phyloP scores from a whole-genome alignment of 208 protist genomes.

The Acanthamoeba castellanii region DNA sequence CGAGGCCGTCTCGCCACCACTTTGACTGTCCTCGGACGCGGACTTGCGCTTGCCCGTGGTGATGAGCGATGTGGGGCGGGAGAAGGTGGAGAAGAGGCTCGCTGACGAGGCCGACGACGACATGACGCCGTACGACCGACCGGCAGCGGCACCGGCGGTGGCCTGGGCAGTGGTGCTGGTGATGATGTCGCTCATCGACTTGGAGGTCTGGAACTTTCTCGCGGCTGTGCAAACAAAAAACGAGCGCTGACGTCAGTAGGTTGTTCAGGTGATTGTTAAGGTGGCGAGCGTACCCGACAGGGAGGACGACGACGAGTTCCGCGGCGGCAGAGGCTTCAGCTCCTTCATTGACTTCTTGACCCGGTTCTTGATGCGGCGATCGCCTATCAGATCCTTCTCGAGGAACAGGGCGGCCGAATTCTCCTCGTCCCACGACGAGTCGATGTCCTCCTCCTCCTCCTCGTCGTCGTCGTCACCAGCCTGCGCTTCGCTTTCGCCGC shows the following conservation, averaged over 20 bases:
- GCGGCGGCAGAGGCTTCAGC: background rate
- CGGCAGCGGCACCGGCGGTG: background rate
- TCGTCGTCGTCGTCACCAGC: background rate
- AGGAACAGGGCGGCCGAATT: conserved; percentile 54
- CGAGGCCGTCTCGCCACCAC: background rate
- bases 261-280: background rate
- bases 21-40: background rate
- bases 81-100: conserved; percentile 31
- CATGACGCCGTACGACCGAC: background rate
- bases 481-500: background rate
- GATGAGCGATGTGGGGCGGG: background rate
- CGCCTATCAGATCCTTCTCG: background rate
- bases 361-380: background rate
- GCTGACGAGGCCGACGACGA: background rate
- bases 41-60: background rate
- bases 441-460: conserved; percentile 24
- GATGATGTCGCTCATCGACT: background rate
- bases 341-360: conserved; percentile 49
- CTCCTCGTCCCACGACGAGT: conserved; percentile 45
- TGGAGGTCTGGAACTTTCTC: conserved; percentile 7
- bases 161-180: background rate
- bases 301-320: background rate
- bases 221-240: background rate
- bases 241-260: background rate
- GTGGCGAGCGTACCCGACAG: background rate